phyloP scores from a whole-genome alignment of 805 yeast species.

The Saccharomycopsis capsularis region DNA sequence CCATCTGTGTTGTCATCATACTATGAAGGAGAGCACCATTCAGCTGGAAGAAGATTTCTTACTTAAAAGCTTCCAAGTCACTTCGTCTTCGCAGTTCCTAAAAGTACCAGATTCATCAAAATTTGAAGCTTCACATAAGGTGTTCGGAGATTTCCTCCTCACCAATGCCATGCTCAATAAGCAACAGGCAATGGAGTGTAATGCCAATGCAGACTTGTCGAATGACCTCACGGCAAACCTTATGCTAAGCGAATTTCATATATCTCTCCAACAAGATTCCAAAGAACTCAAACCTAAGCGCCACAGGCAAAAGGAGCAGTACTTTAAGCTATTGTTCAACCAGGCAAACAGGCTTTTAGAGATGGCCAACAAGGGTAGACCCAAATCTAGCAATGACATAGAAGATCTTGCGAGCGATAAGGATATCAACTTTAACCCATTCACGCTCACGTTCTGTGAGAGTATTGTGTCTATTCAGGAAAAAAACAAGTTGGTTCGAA shows the following conservation, averaged over 20 bases:
- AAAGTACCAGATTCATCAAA: conserved; percentile 7
- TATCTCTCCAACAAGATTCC: too few species aligned
- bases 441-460: too few species aligned
- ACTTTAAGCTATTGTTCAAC: background rate
- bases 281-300: too few species aligned
- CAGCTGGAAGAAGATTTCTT: conserved; percentile 10
- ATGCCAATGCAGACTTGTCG: too few species aligned
- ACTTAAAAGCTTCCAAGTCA: conserved; percentile 16
- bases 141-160: conserved; percentile 9
- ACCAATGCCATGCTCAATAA: conserved; percentile 4
- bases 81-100: conserved; percentile 8
- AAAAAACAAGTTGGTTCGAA: conserved; percentile 10
- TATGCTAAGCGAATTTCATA: too few species aligned
- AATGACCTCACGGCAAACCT: too few species aligned
- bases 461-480: background rate
- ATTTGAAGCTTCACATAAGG: conserved; percentile 10
- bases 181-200: too few species aligned
- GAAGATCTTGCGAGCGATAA: too few species aligned
- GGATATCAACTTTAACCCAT: background rate
- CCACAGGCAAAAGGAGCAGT: background rate
- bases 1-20: background rate
- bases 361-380: background rate
- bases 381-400: too few species aligned
- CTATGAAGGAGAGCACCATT: background rate
- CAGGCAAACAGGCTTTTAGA: background rate